These are phyloP conservation scores for Vaccinium myrtillus DNA, from an alignment of 148 eudicot genomes.

Conservation along the genomic window DNA sequence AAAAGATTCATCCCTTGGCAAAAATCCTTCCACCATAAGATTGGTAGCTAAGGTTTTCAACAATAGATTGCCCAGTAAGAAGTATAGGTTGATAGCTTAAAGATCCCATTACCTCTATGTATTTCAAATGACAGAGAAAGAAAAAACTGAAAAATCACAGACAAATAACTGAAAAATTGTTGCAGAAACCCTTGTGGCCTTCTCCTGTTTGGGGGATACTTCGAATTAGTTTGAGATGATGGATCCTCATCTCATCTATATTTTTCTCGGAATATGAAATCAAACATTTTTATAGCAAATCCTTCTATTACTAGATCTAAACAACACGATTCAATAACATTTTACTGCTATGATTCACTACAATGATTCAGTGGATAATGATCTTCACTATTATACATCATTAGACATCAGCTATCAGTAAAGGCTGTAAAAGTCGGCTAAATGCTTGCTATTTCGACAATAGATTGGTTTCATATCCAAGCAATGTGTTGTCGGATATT, in stretches of 20 bases:
- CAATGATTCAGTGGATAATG: background rate
- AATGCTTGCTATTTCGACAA: background rate
- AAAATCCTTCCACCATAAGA: background rate
- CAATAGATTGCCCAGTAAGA: background rate
- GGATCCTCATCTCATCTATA: background rate
- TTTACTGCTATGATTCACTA: background rate
- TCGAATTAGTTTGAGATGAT: background rate
- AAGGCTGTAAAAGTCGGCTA: background rate
- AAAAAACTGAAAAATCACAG: background rate
- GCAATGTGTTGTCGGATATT: background rate
- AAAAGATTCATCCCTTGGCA: background rate
- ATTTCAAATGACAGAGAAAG: background rate
- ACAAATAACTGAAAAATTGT: background rate
- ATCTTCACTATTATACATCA: background rate
- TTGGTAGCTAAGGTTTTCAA: background rate
- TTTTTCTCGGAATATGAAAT: background rate
- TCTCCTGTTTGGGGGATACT: background rate
- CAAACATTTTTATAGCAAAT: background rate
- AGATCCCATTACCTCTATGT: background rate
- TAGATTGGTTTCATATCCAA: background rate
- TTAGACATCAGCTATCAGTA: background rate
- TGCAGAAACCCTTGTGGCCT: background rate
- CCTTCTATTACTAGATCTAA: background rate
- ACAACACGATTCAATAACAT: too few species aligned
- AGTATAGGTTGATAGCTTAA: background rate